Base-by-base conservation (phyloP, 441 rosid genomes). In the Erodium texanum region DNA sequence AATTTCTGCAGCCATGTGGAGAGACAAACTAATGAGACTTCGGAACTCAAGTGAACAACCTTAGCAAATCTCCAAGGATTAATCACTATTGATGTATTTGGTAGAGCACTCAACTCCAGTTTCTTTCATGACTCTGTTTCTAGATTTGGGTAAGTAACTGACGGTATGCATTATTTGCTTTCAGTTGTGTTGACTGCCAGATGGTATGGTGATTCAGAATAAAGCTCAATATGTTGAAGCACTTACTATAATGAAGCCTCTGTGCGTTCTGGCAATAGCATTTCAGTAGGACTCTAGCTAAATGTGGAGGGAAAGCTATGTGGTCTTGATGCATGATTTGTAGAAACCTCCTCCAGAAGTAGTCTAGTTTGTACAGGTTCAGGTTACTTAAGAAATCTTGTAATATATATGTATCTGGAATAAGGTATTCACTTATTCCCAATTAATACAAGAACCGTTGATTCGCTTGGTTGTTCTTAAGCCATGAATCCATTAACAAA, bases 11-110 rank as follows among this genome's bases (percentile, higher is more conserved):
- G 97, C 87, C 68, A 69, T 77, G 78, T 86, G 83, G 87, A 88
- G 90, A 74, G 87, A 90, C 81, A 82, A 78, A 75, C 74, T 88
- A 69, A 81, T 70, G 78, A 79, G 81, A 76, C 87, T 90, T 66
- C 89, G 80, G 66, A 75, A 75, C 50, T 70, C 81, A 67, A 82
- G 75, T 20, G 78, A 68, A 70, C 86, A 83, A 64, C 69, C 62
- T 73, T 73, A 76, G 34, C 70, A 63, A 29, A 73, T 64, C 38
- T 32, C 14, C n/a, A 24, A 66, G 80, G 78, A 74, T 65, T 20
- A 54, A 34, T 50, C 71, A 63, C 70, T 7, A 54, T 54, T 19
- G 61, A 54, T 54, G 10, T 54, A 54, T 54, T 16, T 54, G 61
- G 61, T 54, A 19, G 61, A 0, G 23, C 61, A 54, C 23, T 16